phyloP scores from a whole-genome alignment of 768 basidiomycete genomes.

The Tulasnella sp. region DNA sequence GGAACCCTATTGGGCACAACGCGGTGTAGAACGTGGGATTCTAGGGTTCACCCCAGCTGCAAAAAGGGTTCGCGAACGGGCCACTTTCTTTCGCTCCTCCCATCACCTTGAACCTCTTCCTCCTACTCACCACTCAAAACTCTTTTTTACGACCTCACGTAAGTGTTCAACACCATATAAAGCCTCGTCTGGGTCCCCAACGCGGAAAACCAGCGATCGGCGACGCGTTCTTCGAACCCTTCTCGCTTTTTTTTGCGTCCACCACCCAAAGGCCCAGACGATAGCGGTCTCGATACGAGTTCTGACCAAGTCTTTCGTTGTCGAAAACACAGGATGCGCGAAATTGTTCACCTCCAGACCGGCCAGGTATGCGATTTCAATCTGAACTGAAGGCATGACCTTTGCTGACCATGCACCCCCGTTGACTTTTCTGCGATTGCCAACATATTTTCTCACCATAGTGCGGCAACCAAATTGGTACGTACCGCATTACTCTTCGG shows the following conservation, averaged over 20 bases:
- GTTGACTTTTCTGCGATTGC: slow-evolving; percentile 7
- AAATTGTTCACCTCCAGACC: slow-evolving; percentile 99
- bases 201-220: not conserved
- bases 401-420: not conserved
- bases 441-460: slow-evolving; percentile 32
- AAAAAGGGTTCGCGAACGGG: not conserved
- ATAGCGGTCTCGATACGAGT: not conserved
- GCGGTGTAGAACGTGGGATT: not conserved
- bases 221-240: slow-evolving; percentile 8
- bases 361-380: slow-evolving; percentile 67
- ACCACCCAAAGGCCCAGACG: not conserved
- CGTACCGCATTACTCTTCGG: slow-evolving; percentile 31
- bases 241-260: not conserved
- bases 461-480: slow-evolving; percentile 99
- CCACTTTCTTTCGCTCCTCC: not conserved
- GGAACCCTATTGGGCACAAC: not conserved
- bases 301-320: not conserved
- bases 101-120: not conserved
- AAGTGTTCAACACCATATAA: not conserved
- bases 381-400: slow-evolving; percentile 1
- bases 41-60: not conserved
- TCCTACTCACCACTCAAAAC: not conserved
- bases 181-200: not conserved
- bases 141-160: slow-evolving; percentile 6
- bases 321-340: slow-evolving; percentile 70